Evolutionary conservation across 177 flowering plant species (phyloP), one percentile per base, ranked within the genome.

Genomic region (Vitis hybrid): DNA sequence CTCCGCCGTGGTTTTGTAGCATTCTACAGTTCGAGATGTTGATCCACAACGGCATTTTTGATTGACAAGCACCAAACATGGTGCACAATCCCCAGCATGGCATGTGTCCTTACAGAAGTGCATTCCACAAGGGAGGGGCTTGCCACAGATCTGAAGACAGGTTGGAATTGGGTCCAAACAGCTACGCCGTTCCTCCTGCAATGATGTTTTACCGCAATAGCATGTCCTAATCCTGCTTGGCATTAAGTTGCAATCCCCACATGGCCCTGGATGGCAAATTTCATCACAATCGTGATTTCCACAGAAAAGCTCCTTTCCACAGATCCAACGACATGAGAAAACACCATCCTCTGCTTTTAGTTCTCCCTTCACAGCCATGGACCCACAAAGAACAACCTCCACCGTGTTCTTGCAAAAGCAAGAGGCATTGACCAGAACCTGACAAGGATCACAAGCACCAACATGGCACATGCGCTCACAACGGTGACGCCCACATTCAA

Each of bases 11-110:
- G 92, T 87, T 78, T 64, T 86, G 73, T 75, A 85, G 79, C 99
- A 95, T 71, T 94, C 94, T 12, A 86, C 90, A 14, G 76, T 83
- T 50, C 88, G 81, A 67, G 92, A 88, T 44, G 94, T 86, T 24
- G 95, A 92, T 15, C 89, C 87, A 74, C 99, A 95, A 0, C 95
- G 87, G 65, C 99, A 95, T 63, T 89, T 90, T 77, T 95, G 97
- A 59, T 80, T 80, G 52, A 89, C 94, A 52, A 72, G 72, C 57
- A 87, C 82, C 74, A 68, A 19, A 75, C 99, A 95, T 44, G 90
- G 88, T 3, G 91, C 76, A 71, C 98, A 95, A 58, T 75, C 82
- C 19, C 92, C 98, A 24, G 75, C 73, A 82, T 95, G 99, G 78
- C 99, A 95, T 38, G 69, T 67, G 59, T 84, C 90, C 64, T 83